phyloP scores from a whole-genome alignment of 176 grass and related monocot species.

The Hyparrhenia diplandra region DNA sequence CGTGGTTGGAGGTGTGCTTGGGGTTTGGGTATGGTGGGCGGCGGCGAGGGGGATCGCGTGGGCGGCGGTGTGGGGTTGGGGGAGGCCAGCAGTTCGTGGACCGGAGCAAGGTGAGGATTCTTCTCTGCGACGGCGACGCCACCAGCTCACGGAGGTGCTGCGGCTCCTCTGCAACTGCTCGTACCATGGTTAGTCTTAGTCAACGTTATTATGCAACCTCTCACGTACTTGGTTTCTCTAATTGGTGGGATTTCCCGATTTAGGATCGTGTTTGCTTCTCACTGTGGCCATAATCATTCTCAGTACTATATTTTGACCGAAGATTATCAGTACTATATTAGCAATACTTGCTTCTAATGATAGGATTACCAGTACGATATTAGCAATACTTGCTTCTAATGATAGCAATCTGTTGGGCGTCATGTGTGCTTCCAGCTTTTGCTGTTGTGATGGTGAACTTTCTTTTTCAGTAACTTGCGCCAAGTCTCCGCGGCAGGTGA shows the following conservation, averaged over 20 bases:
- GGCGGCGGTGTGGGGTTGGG: neutral
- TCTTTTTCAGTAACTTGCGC: conserved; percentile 65
- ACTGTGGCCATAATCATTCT: neutral
- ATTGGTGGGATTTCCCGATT: neutral
- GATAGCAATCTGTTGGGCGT: neutral
- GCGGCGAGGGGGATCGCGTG: conserved; percentile 27
- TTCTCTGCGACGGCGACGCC: conserved; percentile 74
- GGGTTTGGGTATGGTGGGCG: conserved; percentile 34
- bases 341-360: no score
- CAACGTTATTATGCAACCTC: neutral
- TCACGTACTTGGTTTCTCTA: no score
- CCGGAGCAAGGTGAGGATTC: conserved; percentile 88
- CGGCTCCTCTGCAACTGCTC: conserved; percentile 85
- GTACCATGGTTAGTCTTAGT: conserved; percentile 62
- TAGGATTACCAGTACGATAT: no score
- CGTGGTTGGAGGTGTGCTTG: neutral
- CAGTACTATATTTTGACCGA: no score
- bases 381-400: no score
- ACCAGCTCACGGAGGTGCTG: conserved; percentile 70
- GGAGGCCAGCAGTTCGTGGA: conserved; percentile 59
- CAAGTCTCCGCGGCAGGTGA: conserved; percentile 74
- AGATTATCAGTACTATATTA: no score
- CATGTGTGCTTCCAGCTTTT: neutral
- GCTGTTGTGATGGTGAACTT: neutral
- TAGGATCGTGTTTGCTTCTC: neutral